Base-by-base conservation (phyloP, 1,284 basidiomycete species). In the Cryptococcus wingfieldii region DNA sequence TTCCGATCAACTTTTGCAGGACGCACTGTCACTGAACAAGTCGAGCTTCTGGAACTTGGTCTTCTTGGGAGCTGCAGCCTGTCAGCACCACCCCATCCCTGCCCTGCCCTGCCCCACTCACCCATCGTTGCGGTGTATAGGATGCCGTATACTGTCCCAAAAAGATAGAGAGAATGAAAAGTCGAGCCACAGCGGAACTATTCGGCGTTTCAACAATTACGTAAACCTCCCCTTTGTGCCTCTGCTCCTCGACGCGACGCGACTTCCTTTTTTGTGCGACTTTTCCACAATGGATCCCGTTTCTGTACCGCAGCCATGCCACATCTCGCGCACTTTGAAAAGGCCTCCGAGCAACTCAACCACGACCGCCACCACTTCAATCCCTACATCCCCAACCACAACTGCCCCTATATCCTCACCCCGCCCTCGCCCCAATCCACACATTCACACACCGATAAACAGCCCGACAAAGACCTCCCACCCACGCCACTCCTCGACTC, bases 41-140 rank as follows among this genome's bases (percentile, higher is more conserved):
- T 88, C 89, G 79, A 96, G 89, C 83, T 93, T 96, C 79, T 90
- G 84, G 65, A 82, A 83, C 83, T 94, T 88, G 23, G 2, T 44
- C 56, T 94, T 94, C 55, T 79, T 78, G 56, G 77, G 77, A 60
- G 77, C 77, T 79, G 63, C 16, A 53, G 10, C 5, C 5, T 10
- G 10, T 47, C 25, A 47, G 25, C 27, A 37, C n/a, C 16, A 8
- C 5, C 12, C 19, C 16, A 31, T 28, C 10, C 31, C n/a, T n/a
- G n/a, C n/a, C 41, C 10, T 8, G 38, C 12, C 38, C 23, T 23
- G 9, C 19, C 1, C 5, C n/a, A 50, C 48, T 31, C 31, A 50
- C 48, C 37, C 48, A 50, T 50, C 38, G 12, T 50, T 25, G 27
- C 10, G 19, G 45, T 46, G 14, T 50, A 39, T 38, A 50, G 18